Conservation (phyloP, 192 early-diverging fungal genomes). For the Polychytrium aggregatum region DNA sequence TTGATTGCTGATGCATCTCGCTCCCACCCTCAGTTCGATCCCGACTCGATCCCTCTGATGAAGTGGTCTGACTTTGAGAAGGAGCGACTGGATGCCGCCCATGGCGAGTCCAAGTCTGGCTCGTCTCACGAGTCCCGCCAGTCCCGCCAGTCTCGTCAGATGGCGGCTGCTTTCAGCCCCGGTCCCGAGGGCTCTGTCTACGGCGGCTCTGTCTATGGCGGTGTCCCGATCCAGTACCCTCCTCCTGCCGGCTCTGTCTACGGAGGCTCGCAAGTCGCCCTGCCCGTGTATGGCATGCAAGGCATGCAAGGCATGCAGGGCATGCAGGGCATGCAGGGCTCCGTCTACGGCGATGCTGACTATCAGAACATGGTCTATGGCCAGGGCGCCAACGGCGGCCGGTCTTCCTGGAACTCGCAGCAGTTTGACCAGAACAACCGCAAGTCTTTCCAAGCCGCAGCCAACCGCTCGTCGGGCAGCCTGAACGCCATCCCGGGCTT, state of each 20-base stretch:
- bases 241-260: conserved; percentile 14
- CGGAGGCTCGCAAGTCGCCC: conserved; percentile 20
- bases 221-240: not conserved
- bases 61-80: conserved; percentile 82
- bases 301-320: too few species aligned
- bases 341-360: not conserved
- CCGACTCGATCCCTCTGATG: conserved; percentile 64
- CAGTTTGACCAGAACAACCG: too few species aligned
- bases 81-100: conserved; percentile 17
- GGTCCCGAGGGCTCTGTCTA: conserved; percentile 7
- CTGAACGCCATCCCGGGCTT: conserved; percentile 1
- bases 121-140: conserved; percentile 9
- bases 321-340: too few species aligned
- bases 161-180: conserved; percentile 1
- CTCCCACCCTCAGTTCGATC: conserved; percentile 50
- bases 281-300: too few species aligned
- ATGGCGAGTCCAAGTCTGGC: conserved; percentile 2
- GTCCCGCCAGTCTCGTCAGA: not conserved
- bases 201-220: conserved; percentile 22
- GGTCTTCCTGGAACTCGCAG: too few species aligned
- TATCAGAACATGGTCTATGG: too few species aligned
- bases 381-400: too few species aligned
- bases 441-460: too few species aligned
- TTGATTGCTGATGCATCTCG: not conserved
- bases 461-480: too few species aligned